Base-by-base conservation (phyloP, 2,329 filamentous ascomycete species). In the Aspergillus brasiliensis region DNA sequence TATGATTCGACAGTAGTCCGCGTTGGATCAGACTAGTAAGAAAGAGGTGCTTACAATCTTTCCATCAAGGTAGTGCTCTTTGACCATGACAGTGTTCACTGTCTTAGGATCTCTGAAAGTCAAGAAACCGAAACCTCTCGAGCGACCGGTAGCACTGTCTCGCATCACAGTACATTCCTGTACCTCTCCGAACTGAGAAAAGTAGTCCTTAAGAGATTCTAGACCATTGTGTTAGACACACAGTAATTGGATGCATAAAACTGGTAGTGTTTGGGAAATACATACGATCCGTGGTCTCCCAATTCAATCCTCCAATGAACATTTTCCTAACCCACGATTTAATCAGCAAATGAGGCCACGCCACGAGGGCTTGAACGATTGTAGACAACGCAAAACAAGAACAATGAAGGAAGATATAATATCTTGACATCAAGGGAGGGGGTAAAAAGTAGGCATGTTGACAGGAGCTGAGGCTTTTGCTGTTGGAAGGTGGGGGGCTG, bases 121-220 rank as follows among this genome's bases (percentile, higher is more conserved):
- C 63, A 99, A 83, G 79, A 99, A 99, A 28, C 95, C 95, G 70
- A 99, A 99, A 23, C 95, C 95, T 78, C 95, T 88, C 28, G 95
- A 98, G 64, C 95, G 88, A 46, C 95, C 95, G 8, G 92, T 96
- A 52, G 91, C 90, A 62, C 92, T 93, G 78, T 99, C 95, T 66
- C 95, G 87, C 95, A 99, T 99, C n/a, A 99, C 95, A 15, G 95
- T 99, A 76, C 95, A 98, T 80, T 99, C 95, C 28, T 94, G 86
- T 47, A 99, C 95, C 75, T 99, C 95, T 62, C 95, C 95, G 74
- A 97, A 99, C 70, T 98, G 92, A 11, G 94, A 93, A 76, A 99
- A 99, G 76, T 99, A 99, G 66, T 97, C 91, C 68, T 92, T 91
- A 27, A 99, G 85, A 7, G 95, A 98, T 82, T 99, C 95, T 99